Evolutionary conservation across 164 flowering plant species (phyloP).

Genomic region (Piper longum): DNA sequence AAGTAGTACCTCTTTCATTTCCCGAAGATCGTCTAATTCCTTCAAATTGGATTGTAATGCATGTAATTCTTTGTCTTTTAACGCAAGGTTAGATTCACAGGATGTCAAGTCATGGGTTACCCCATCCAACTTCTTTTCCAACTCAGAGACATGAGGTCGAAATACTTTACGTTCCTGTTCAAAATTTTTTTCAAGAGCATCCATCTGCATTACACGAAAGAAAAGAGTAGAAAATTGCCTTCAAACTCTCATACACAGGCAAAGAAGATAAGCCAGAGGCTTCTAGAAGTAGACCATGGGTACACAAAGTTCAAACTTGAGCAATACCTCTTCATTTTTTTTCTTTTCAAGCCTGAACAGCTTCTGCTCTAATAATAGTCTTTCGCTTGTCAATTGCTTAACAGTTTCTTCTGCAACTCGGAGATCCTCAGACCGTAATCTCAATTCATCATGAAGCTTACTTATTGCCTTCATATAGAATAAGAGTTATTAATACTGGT

Average conservation of each 20-base stretch:
- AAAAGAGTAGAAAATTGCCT: neutral
- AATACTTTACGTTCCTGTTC: slow-evolving; percentile 53
- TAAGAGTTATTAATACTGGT: neutral
- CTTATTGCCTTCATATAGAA: slow-evolving; percentile 22
- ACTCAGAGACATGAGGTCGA: slow-evolving; percentile 33
- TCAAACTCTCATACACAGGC: neutral
- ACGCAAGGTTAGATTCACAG: slow-evolving; percentile 38
- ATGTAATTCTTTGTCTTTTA: slow-evolving; percentile 36
- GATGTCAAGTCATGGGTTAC: slow-evolving; percentile 31
- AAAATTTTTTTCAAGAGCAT: slow-evolving; percentile 31
- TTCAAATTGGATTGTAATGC: slow-evolving; percentile 48
- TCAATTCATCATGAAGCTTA: slow-evolving; percentile 57
- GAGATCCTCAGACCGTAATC: slow-evolving; percentile 40
- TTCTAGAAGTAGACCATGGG: neutral
- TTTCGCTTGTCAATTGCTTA: slow-evolving; percentile 51
- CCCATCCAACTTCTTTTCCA: slow-evolving; percentile 57
- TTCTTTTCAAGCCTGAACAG: slow-evolving; percentile 48
- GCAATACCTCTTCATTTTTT: slow-evolving; percentile 51
- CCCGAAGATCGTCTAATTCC: slow-evolving; percentile 82
- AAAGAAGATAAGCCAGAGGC: neutral
- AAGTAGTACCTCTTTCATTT: slow-evolving; percentile 82
- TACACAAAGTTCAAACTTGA: neutral
- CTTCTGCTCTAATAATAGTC: slow-evolving; percentile 46
- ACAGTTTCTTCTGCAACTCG: slow-evolving; percentile 40
- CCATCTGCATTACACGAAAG: slow-evolving; percentile 28